Base-by-base conservation (phyloP, 1,284 basidiomycete genomes). In the Xerocomus amazonicus region DNA sequence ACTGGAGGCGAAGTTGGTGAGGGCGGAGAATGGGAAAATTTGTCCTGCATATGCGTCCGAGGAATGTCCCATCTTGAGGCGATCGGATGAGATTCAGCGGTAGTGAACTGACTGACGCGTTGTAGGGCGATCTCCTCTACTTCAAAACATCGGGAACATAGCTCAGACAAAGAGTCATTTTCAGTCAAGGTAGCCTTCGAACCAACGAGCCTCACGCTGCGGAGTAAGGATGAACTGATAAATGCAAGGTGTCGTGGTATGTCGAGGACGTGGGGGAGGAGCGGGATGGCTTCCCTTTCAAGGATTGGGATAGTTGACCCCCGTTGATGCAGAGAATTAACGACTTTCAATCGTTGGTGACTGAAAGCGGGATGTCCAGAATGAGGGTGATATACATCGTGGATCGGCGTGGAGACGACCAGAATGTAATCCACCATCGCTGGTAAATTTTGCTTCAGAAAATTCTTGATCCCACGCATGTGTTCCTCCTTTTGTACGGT, bases 401-500 rank as follows among this genome's bases (percentile, higher is more conserved):
- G 57, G 17, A 68, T 62, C 6, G 79, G 78, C 0, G 80, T 83
- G 3, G 88, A 91, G 12, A 91, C 80, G 31, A 78, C 74, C 17
- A 74, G 60, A 56, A 91, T 79, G 59, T 91, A 91, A 54, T 89
- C 83, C 43, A 82, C 72, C 89, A 91, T 91, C 27, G 75, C 77
- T 7, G 76, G 73, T 26, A 78, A 62, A 57, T 77, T 85, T 40
- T 78, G 75, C 35, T 71, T 70, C 14, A 87, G 69, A 65, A 89
- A 87, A 47, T 78, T 77, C 61, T 82, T 81, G 43, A 89, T 72
- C 6, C 83, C 80, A 32, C 77, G 74, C 85, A 88, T 88, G 56
- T 81, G 83, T 31, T 82, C 78, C 64, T 89, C 87, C 63, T 85
- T 86, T 58, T 84, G 82, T 7, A 79, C 73, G 41, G 66, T 74